These are phyloP conservation scores for Coniella lustricola DNA, from an alignment of 2,329 filamentous ascomycete genomes.

Conservation along the genomic window DNA sequence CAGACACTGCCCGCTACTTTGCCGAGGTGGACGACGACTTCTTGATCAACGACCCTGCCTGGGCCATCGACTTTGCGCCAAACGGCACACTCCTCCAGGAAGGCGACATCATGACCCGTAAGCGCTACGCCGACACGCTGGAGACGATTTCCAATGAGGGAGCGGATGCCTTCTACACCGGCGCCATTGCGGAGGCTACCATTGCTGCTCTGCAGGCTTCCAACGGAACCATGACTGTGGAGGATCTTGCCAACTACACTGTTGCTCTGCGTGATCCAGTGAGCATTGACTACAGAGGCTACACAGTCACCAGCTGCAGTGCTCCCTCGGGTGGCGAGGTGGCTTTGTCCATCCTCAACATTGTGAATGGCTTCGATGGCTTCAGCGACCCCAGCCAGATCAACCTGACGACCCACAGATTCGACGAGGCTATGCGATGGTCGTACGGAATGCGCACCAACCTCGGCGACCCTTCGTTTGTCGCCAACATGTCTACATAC, in stretches of 20 bases:
- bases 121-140: conserved; percentile 66
- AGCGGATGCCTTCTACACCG: conserved; percentile 61
- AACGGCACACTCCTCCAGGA: conserved; percentile 57
- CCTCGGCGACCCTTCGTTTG: conserved; percentile 70
- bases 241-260: conserved; percentile 66
- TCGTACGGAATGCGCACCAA: conserved; percentile 68
- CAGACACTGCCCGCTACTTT: conserved; percentile 69
- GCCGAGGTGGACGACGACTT: conserved; percentile 49
- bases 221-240: conserved; percentile 71
- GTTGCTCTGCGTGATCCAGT: conserved; percentile 55
- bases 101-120: conserved; percentile 69
- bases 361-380: conserved; percentile 61
- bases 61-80: conserved; percentile 81
- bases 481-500: conserved; percentile 50
- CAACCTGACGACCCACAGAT: conserved; percentile 62
- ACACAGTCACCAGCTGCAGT: conserved; percentile 58
- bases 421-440: conserved; percentile 81
- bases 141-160: conserved; percentile 62
- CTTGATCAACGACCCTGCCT: conserved; percentile 61
- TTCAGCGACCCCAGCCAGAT: conserved; percentile 49
- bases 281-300: conserved; percentile 60
- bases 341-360: conserved; percentile 66
- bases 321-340: conserved; percentile 71
- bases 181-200: conserved; percentile 61
- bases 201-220: conserved; percentile 55